Percentiles rank a stretch among this genome's conserved stretches.
Conservation (phyloP, 139 green algal genomes). For the Pleodorina starrii region DNA sequence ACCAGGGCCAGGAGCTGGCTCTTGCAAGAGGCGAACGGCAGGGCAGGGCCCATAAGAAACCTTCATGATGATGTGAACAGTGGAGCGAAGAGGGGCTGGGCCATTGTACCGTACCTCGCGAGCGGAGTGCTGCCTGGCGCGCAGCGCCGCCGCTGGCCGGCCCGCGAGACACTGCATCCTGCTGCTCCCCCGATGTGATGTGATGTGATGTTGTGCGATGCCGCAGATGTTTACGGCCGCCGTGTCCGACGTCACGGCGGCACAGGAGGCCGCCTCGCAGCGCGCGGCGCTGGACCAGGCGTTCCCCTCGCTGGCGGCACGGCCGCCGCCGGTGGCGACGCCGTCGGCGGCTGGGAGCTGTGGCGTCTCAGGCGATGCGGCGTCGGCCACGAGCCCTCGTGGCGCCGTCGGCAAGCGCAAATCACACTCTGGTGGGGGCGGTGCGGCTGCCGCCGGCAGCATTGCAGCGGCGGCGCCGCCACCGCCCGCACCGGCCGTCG, state of each 20-base stretch:
- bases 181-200: too few relatives aligned
- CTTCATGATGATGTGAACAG: too few relatives aligned
- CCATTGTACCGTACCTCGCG: too few relatives aligned
- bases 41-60: too few relatives aligned
- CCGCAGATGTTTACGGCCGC: slow-evolving; percentile 59
- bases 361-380: too few relatives aligned
- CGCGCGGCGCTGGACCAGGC: slow-evolving; percentile 12
- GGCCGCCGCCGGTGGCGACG: neutral
- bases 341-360: neutral
- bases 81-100: too few relatives aligned
- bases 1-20: too few relatives aligned
- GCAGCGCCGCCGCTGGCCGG: too few relatives aligned
- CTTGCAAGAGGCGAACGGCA: too few relatives aligned
- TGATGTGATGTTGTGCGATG: neutral
- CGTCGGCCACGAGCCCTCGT: neutral
- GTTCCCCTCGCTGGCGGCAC: slow-evolving; percentile 50
- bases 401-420: neutral
- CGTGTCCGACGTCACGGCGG: slow-evolving; percentile 33
- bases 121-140: too few relatives aligned
- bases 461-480: neutral
- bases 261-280: slow-evolving; percentile 15
- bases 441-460: neutral
- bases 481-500: too few relatives aligned
- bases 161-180: too few relatives aligned
- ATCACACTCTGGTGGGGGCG: neutral